phyloP scores from a whole-genome alignment of 2,329 filamentous ascomycete genomes.

The Massarina eburnea region DNA sequence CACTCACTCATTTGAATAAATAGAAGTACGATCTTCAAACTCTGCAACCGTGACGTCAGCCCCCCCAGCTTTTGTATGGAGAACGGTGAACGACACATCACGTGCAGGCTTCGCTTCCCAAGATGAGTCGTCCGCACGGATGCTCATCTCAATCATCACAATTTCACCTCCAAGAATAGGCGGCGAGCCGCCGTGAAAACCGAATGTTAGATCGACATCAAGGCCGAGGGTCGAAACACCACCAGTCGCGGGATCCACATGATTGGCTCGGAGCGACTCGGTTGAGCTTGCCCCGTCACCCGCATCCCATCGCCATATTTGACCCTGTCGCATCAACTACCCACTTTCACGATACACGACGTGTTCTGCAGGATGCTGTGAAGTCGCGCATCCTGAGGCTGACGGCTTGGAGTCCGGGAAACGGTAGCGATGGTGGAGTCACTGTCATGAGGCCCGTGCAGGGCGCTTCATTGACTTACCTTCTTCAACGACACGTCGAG shows the following conservation, averaged over 20 bases:
- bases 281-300: neutral
- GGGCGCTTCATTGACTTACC: neutral
- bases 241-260: neutral
- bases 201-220: neutral
- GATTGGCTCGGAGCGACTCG: neutral
- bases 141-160: too few relatives aligned
- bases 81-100: too few relatives aligned
- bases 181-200: neutral
- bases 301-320: too few relatives aligned
- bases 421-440: neutral
- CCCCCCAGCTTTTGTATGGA: too few relatives aligned
- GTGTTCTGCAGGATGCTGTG: neutral
- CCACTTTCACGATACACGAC: slow-evolving; percentile 1
- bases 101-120: too few relatives aligned
- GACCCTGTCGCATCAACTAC: neutral
- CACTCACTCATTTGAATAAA: too few relatives aligned
- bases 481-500: neutral
- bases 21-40: too few relatives aligned
- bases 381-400: neutral
- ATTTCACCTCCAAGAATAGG: neutral
- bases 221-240: neutral
- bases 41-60: too few relatives aligned
- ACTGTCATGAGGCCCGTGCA: neutral
- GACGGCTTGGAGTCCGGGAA: neutral
- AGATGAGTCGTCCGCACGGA: too few relatives aligned